Evolutionary conservation across 2,329 filamentous ascomycete species (phyloP).

Genomic region (Aspergillus fumigatus): DNA sequence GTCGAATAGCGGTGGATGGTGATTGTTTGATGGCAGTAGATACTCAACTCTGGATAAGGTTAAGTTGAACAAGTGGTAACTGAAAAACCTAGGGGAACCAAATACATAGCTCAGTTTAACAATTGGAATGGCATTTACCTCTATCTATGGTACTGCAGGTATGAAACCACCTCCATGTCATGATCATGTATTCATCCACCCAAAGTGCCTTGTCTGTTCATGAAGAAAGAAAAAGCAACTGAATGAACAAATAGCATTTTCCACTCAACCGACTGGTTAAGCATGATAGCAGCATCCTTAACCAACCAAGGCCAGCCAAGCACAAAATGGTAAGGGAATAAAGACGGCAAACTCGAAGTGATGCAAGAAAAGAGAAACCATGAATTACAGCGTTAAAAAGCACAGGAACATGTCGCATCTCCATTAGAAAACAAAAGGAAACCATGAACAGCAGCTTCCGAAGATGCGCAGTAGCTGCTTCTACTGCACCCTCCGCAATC

Average conservation of each 20-base stretch:
- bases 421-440: constrained; percentile 35
- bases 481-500: constrained; percentile 14
- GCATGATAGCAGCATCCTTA: constrained; percentile 33
- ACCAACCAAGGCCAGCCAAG: constrained; percentile 35
- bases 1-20: neutral
- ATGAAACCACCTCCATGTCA: constrained; percentile 27
- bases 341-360: constrained; percentile 24
- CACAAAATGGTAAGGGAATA: constrained; percentile 28
- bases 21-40: no score
- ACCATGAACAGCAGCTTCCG: constrained; percentile 26
- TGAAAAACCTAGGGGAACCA: neutral
- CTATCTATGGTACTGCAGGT: constrained; percentile 31
- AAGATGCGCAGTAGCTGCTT: constrained; percentile 3
- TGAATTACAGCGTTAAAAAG: constrained; percentile 33
- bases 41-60: neutral
- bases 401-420: constrained; percentile 35
- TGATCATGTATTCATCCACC: constrained; percentile 28
- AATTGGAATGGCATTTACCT: constrained; percentile 30
- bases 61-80: neutral
- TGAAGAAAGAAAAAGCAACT: constrained; percentile 17
- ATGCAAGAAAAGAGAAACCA: constrained; percentile 27
- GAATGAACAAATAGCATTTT: constrained; percentile 36
- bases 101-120: constrained; percentile 4
- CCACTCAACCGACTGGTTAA: constrained; percentile 33
- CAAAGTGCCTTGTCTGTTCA: constrained; percentile 19